phyloP scores from a whole-genome alignment of 306 rosid species.

The Lagenaria siceraria region DNA sequence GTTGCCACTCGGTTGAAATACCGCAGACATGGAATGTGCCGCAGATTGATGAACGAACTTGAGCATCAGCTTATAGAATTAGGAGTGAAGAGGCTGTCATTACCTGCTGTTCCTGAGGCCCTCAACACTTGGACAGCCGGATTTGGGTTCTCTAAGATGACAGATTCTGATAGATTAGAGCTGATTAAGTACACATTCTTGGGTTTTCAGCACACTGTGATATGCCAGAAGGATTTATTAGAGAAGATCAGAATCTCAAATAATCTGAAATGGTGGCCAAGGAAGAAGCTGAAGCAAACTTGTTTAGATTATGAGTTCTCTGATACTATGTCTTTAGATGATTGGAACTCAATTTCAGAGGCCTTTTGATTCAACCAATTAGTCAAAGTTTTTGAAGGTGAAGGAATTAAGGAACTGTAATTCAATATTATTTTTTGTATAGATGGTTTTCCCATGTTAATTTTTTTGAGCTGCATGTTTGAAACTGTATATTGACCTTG shows the following conservation, averaged over 20 bases:
- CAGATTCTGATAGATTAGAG: slow-evolving; percentile 9
- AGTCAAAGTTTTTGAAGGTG: background rate
- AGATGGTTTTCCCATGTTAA: too few species aligned
- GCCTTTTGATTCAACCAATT: background rate
- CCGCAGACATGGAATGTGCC: slow-evolving; percentile 52
- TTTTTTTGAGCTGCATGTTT: too few species aligned
- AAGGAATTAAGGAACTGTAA: too few species aligned
- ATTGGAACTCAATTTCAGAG: background rate
- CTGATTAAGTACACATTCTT: slow-evolving; percentile 16
- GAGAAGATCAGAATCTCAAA: background rate
- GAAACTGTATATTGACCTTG: too few species aligned
- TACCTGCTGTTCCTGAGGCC: slow-evolving; percentile 31
- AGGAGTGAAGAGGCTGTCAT: slow-evolving; percentile 42
- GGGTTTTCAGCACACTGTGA: slow-evolving; percentile 27
- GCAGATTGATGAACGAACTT: slow-evolving; percentile 39
- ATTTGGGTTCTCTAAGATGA: slow-evolving; percentile 39
- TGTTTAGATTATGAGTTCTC: background rate
- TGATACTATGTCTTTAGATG: background rate
- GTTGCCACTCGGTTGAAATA: slow-evolving; percentile 35
- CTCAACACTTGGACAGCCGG: slow-evolving; percentile 39
- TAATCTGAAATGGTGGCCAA: background rate
- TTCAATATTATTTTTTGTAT: too few species aligned
- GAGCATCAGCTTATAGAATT: slow-evolving; percentile 24
- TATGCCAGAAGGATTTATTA: slow-evolving; percentile 39
- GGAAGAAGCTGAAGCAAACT: background rate